Evolutionary conservation across 352 stramenopile species (phyloP).

Genomic region (Blastocystis hominis): DNA sequence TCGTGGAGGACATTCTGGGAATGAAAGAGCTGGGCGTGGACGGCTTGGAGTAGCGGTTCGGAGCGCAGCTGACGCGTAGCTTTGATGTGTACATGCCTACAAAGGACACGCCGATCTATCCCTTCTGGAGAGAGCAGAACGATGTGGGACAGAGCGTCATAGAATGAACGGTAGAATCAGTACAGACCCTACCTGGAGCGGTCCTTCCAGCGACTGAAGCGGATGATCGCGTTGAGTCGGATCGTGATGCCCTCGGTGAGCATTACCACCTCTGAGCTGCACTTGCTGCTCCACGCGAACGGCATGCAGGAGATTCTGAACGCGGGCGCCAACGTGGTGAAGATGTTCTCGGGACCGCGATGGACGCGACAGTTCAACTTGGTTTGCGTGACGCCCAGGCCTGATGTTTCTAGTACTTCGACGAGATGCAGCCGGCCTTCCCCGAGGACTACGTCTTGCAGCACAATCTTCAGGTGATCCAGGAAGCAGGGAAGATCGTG

Average conservation of each 20-base stretch:
- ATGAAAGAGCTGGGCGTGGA: constrained; percentile 29
- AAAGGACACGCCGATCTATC: constrained; percentile 26
- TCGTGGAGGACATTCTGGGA: neutral
- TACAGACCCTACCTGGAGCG: neutral
- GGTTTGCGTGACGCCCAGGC: neutral
- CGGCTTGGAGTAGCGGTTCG: neutral
- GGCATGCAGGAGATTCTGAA: neutral
- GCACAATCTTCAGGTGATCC: neutral
- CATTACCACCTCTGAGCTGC: neutral
- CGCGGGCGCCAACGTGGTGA: constrained; percentile 10
- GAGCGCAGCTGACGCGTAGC: neutral
- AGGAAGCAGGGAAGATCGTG: neutral
- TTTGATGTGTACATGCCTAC: constrained; percentile 3
- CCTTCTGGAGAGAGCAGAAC: constrained; percentile 36
- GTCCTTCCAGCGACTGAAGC: neutral
- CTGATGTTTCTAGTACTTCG: constrained; percentile 1
- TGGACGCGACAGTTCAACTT: constrained; percentile 38
- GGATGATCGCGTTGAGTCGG: constrained; percentile 8
- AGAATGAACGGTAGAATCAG: neutral
- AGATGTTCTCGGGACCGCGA: constrained; percentile 28
- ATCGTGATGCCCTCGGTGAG: neutral
- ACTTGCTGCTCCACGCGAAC: neutral
- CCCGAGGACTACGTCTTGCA: neutral
- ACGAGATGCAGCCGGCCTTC: constrained; percentile 17
- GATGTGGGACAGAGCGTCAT: neutral